Evolutionary conservation across 2,329 filamentous ascomycete species (phyloP).

Genomic region (Aureobasidium pullulans): DNA sequence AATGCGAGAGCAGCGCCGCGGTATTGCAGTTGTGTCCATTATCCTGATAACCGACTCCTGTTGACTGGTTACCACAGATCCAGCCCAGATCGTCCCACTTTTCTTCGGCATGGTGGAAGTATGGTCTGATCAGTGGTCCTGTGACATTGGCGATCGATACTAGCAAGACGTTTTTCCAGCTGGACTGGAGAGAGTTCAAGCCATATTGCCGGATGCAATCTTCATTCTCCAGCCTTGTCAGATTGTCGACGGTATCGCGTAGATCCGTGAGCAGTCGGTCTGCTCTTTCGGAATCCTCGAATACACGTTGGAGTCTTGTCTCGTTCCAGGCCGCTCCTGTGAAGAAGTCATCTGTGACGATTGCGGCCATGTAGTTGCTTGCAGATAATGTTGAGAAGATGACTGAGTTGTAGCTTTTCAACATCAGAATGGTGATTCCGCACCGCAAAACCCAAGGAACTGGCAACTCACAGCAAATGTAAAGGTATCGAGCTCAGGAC

Average conservation of each 20-base stretch:
- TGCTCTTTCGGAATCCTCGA: neutral
- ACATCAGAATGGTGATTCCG: no score
- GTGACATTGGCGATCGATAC: neutral
- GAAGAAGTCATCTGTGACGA: constrained; percentile 15
- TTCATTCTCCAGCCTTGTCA: constrained; percentile 3
- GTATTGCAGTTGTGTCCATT: neutral
- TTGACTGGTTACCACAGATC: neutral
- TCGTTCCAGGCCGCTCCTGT: neutral
- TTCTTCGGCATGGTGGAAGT: neutral
- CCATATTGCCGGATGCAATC: constrained; percentile 9
- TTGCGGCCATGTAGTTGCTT: constrained; percentile 18
- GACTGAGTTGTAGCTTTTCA: constrained; percentile 27
- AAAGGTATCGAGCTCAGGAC: constrained; percentile 28
- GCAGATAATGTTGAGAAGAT: constrained; percentile 21
- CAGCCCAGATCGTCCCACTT: neutral
- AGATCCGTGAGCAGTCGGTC: neutral
- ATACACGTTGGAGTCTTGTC: neutral
- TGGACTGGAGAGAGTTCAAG: neutral
- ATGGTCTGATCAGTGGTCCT: neutral
- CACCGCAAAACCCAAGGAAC: no score
- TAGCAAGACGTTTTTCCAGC: neutral
- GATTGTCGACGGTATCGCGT: neutral
- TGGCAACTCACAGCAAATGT: constrained; percentile 34
- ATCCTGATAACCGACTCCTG: no score
- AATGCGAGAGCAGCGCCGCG: neutral